Evolutionary conservation across 352 stramenopile species (phyloP), one percentile per base, ranked within the genome.

Genomic region (Phytophthora pseudosyringae): DNA sequence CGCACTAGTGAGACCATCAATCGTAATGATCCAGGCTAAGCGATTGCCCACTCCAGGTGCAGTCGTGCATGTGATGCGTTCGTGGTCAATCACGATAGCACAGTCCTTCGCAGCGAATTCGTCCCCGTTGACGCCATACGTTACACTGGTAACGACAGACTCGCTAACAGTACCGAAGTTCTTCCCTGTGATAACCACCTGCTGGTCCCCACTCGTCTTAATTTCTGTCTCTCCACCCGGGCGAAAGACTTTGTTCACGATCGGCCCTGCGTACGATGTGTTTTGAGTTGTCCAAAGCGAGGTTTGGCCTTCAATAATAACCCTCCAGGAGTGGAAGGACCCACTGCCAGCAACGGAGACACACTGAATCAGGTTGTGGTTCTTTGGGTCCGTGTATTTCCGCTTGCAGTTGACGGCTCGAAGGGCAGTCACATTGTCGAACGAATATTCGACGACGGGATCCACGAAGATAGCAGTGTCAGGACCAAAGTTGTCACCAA

Each of bases 161-260:
- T 69, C 46, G 26, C 65, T 69, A 8, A 71, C 64, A 2, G 51
- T 53, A 13, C 80, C 80, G 59, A 89, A 89, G 41, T 89, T 88
- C 47, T 83, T 83, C 7, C 80, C 78, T n/a, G 64, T 73, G 16
- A 89, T 82, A 12, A 83, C 64, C n/a, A 89, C 66, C 31, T 81
- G 57, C 41, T 89, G 74, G 11, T 61, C 67, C 1, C 80, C 80
- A 39, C 78, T 81, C 11, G 80, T 88, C 16, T 73, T 72, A 18
- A 89, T 69, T 13, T 86, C 59, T 4, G 56, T 73, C 31, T 84
- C 69, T 16, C 80, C 78, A 54, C 69, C 78, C 4, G 69, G 69
- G 8, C 67, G 71, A 45, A 85, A 81, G 5, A 89, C 80, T 21
- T 76, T 81, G n/a, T 67, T 77, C 11, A 89, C 76, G 7, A 89